A percentile compares a stretch with the other conserved stretches of the same genome.
These are phyloP conservation scores for Vigna mungo DNA, from an alignment of 306 rosid species.

Conservation along the genomic window DNA sequence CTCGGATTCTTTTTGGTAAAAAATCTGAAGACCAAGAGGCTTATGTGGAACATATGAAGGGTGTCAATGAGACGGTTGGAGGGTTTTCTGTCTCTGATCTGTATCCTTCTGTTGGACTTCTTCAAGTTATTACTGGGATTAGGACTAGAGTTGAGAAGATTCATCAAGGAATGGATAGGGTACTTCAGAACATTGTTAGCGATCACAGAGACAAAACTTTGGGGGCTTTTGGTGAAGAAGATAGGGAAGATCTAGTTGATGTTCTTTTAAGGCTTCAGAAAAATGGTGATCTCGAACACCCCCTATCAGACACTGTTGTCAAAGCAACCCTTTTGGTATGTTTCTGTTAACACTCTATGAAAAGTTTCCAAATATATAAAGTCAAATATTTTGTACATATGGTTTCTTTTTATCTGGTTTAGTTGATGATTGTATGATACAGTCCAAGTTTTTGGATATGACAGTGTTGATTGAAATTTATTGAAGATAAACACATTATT, in stretches of 20 bases:
- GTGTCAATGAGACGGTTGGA: background rate
- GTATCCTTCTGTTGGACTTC: slow-evolving; percentile 41
- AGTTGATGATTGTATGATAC: background rate
- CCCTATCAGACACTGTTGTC: slow-evolving; percentile 37
- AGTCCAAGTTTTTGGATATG: background rate
- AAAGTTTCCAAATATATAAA: background rate
- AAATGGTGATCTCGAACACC: slow-evolving; percentile 37
- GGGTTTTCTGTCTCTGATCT: slow-evolving; percentile 46
- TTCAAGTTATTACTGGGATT: slow-evolving; percentile 38
- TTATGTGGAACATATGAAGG: slow-evolving; percentile 31
- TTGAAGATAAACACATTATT: too few species aligned
- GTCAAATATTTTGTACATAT: background rate
- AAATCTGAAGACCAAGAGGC: slow-evolving; percentile 39
- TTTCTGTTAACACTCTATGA: background rate
- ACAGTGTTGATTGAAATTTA: background rate
- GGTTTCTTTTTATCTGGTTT: background rate
- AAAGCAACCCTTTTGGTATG: slow-evolving; percentile 44
- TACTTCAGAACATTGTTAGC: slow-evolving; percentile 33
- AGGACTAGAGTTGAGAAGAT: slow-evolving; percentile 33
- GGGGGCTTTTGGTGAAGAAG: background rate
- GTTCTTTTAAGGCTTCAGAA: slow-evolving; percentile 46
- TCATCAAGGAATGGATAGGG: slow-evolving; percentile 33
- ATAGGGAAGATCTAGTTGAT: slow-evolving; percentile 44
- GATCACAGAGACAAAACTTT: slow-evolving; percentile 26
- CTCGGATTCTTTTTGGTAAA: slow-evolving; percentile 35